Base-by-base conservation (phyloP, 2,329 filamentous ascomycete genomes). In the Talaromyces islandicus region DNA sequence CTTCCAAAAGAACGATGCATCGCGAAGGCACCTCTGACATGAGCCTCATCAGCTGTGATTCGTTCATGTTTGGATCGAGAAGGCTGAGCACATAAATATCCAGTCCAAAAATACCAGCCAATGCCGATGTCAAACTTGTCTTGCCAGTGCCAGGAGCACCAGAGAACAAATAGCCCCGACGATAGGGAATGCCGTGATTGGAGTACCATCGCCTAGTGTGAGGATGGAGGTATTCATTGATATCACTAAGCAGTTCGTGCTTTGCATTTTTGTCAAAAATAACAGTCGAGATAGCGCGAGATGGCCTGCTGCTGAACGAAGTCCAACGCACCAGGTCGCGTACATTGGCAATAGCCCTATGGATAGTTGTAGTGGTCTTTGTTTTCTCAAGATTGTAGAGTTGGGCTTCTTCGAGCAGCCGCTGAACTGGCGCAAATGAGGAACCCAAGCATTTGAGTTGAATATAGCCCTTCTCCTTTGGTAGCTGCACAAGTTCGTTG, bases 121-220 rank as follows among this genome's bases (percentile, higher is more conserved):
- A 73, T 0, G 87, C 86, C 67, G 87, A 86, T 0, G 83, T 86
- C 14, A 89, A 80, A 30, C 83, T 87, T 0, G 86, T 89, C 73
- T 91, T 91, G n/a, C 88, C 88, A 0, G 88, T 90, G 0, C 88
- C 88, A 0, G 88, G 88, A 0, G 89, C 88, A 0, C 90, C 90
- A 64, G 91, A 82, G 64, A 93, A 90, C 0, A 93, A 79, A 66
- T 92, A 93, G 0, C 90, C 90, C 27, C 90, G 77, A 0, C 90
- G 82, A 53, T 92, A 86, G 0, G 90, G 90, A 19, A 93, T 90
- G 0, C 90, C 90, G 1, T 88, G 80, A 54, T 85, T 85, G 0
- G 88, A 85, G 68, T 93, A 93, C 88, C 89, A 93, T 10, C 81
- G 80, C 9, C 89, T 81, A 2, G 65, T 69, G 14, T 80, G 77